These are phyloP conservation scores for Knufia petricola DNA, from an alignment of 2,329 filamentous ascomycete genomes.

Conservation along the genomic window DNA sequence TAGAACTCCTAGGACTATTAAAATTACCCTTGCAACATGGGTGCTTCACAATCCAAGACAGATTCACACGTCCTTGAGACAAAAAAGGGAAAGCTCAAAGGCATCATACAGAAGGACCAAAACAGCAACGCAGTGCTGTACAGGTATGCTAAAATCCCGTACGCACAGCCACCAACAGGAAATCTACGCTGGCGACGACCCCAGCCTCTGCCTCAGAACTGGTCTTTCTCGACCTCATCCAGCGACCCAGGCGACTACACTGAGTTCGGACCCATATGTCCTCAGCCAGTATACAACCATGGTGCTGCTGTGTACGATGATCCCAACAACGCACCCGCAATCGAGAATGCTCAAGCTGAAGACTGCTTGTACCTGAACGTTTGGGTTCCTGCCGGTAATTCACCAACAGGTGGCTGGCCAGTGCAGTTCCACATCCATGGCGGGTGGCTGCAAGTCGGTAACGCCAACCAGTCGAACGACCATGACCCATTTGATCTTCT, in stretches of 20 bases:
- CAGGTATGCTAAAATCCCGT: constrained; percentile 30
- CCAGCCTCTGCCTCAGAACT: constrained; percentile 25
- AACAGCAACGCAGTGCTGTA: constrained; percentile 21
- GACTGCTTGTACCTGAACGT: constrained; percentile 44
- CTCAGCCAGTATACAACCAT: constrained; percentile 29
- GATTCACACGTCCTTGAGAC: constrained; percentile 19
- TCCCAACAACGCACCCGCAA: constrained; percentile 22
- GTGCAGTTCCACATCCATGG: constrained; percentile 33
- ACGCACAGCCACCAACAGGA: constrained; percentile 33
- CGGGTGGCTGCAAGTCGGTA: constrained; percentile 41
- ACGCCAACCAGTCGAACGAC: constrained; percentile 34
- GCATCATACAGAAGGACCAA: constrained; percentile 16
- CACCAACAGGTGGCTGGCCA: constrained; percentile 23
- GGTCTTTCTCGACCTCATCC: constrained; percentile 24
- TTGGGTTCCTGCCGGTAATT: constrained; percentile 34
- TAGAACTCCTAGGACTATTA: too few species aligned
- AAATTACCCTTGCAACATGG: too few species aligned
- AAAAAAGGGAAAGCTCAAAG: constrained; percentile 15
- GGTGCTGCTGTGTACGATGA: constrained; percentile 21
- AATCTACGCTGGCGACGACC: constrained; percentile 33
- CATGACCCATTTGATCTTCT: constrained; percentile 39
- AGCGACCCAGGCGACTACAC: constrained; percentile 31
- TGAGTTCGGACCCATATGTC: constrained; percentile 31
- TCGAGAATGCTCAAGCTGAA: constrained; percentile 30
- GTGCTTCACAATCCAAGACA: constrained; percentile 17